Percentiles rank a stretch among this genome's conserved stretches.
These are phyloP conservation scores for Harringtonia aguacate DNA, from an alignment of 2,329 filamentous ascomycete genomes.

Conservation along the genomic window DNA sequence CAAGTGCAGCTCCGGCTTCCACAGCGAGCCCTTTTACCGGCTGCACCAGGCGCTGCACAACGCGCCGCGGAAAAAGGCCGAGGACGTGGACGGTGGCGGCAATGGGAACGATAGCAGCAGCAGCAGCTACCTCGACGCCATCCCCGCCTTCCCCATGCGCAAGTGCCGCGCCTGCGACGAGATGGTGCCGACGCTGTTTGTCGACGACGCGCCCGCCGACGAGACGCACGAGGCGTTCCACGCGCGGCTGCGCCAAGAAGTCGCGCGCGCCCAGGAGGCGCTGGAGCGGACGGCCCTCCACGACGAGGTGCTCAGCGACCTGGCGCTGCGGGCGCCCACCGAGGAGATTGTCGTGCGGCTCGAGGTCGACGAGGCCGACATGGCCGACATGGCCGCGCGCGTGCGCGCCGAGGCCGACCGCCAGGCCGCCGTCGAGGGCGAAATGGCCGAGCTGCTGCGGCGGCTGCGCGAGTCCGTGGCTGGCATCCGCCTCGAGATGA, in stretches of 20 bases:
- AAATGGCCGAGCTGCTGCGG: conserved; percentile 9
- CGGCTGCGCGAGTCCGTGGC: conserved; percentile 11
- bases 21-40: conserved; percentile 7
- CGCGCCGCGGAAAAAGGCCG: not conserved
- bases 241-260: conserved; percentile 6
- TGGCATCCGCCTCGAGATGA: conserved; percentile 11
- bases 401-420: conserved; percentile 28
- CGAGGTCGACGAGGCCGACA: conserved; percentile 36
- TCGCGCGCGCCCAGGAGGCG: not conserved
- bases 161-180: conserved; percentile 7
- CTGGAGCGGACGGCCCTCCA: not conserved
- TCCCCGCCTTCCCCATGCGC: not conserved
- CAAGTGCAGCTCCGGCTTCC: conserved; percentile 6
- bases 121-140: not conserved
- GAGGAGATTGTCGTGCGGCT: conserved; percentile 38
- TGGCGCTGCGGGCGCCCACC: conserved; percentile 1
- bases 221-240: conserved; percentile 11
- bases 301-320: not conserved
- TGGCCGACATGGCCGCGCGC: conserved; percentile 57
- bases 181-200: conserved; percentile 8
- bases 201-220: conserved; percentile 1
- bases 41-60: conserved; percentile 11
- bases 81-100: not conserved
- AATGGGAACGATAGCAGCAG: no score
- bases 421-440: conserved; percentile 9